Evolutionary conservation across 176 grass and related monocot species (phyloP).

Genomic region (Paspalum vaginatum): DNA sequence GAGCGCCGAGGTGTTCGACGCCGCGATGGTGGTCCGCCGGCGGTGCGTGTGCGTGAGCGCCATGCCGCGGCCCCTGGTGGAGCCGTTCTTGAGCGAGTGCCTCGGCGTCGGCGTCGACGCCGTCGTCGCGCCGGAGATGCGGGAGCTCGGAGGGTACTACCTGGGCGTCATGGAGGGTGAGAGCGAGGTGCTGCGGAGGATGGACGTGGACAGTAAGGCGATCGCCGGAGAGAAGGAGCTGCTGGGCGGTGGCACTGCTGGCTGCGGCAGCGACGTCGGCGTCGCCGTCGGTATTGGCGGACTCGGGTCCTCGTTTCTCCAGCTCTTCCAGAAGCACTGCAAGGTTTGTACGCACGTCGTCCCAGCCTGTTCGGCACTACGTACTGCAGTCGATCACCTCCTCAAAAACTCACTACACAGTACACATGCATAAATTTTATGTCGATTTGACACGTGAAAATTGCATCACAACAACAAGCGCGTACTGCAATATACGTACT

Average conservation of each 20-base stretch:
- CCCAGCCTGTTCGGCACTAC: background rate
- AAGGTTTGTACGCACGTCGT: constrained; percentile 41
- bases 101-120: constrained; percentile 57
- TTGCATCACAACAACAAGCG: too few relatives aligned
- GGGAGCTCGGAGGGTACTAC: constrained; percentile 54
- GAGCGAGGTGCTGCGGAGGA: constrained; percentile 6
- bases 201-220: constrained; percentile 32
- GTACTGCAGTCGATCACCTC: background rate
- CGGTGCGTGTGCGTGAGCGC: constrained; percentile 65
- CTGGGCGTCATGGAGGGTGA: constrained; percentile 59
- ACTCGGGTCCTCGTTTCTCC: constrained; percentile 7
- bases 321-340: constrained; percentile 44
- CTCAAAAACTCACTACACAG: too few relatives aligned
- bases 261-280: background rate
- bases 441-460: background rate
- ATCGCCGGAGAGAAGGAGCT: constrained; percentile 8
- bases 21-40: constrained; percentile 12
- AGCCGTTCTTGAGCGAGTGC: constrained; percentile 63
- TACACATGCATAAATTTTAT: background rate
- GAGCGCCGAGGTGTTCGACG: constrained; percentile 63
- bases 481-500: too few relatives aligned
- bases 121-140: constrained; percentile 63
- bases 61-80: constrained; percentile 77
- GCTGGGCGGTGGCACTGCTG: background rate
- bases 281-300: constrained; percentile 34